A percentile compares a stretch with the other conserved stretches of the same genome.
Conservation (phyloP, 164 flowering plant species). For the Paratinospora sagittata region DNA sequence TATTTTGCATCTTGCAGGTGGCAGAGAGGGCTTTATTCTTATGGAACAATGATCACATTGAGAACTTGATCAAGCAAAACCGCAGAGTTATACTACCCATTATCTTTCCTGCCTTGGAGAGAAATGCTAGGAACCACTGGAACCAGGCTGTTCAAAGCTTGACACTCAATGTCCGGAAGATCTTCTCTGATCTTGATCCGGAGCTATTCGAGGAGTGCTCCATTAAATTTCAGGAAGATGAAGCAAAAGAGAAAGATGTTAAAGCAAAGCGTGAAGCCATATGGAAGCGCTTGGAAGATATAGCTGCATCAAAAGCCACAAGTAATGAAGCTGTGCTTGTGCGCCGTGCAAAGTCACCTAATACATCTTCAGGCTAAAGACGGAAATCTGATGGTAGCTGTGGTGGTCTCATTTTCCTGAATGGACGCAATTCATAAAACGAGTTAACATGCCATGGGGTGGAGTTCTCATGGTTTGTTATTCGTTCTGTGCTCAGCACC, state of each 20-base stretch:
- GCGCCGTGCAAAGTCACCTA: slow-evolving; percentile 6
- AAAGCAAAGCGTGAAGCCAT: slow-evolving; percentile 47
- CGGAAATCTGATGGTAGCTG: slow-evolving; percentile 4
- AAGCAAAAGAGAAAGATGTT: slow-evolving; percentile 37
- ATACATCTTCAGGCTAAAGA: slow-evolving; percentile 20
- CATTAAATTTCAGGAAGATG: slow-evolving; percentile 54
- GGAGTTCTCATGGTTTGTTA: slow-evolving; percentile 1
- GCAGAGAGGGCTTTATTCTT: slow-evolving; percentile 69
- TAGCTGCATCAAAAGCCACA: slow-evolving; percentile 45
- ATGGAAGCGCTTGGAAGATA: slow-evolving; percentile 68
- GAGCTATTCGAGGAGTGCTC: slow-evolving; percentile 59
- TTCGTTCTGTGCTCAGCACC: slow-evolving; percentile 1
- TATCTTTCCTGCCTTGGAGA: slow-evolving; percentile 68
- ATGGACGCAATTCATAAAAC: slow-evolving; percentile 8
- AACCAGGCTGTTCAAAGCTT: slow-evolving; percentile 68
- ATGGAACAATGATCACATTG: slow-evolving; percentile 75
- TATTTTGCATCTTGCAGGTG: slow-evolving; percentile 35
- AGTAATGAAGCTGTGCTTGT: slow-evolving; percentile 42
- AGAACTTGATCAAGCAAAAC: slow-evolving; percentile 58
- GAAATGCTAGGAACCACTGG: slow-evolving; percentile 61
- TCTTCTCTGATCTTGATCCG: slow-evolving; percentile 63
- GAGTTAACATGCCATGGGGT: slow-evolving; percentile 12
- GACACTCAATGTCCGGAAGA: slow-evolving; percentile 62
- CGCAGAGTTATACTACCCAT: slow-evolving; percentile 59
- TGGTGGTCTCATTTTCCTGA: slow-evolving; percentile 7